Base-by-base conservation (phyloP, 805 yeast species). In the Groenewaldozyma salmanticensis region DNA sequence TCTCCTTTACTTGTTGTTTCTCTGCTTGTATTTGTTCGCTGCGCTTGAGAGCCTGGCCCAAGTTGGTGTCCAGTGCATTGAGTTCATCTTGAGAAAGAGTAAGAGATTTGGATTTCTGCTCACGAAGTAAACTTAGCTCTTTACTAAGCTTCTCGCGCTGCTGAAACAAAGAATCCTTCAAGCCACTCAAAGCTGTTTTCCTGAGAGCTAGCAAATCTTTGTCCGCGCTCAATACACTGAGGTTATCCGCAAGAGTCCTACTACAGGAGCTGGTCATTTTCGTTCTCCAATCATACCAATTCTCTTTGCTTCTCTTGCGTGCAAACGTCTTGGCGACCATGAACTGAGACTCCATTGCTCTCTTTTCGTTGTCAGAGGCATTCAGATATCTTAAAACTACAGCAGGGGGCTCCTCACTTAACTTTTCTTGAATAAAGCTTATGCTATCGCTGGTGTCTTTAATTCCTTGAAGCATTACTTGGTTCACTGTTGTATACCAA, bases 251-350 rank as follows among this genome's bases (percentile, higher is more conserved):
- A n/a, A n/a, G n/a, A n/a, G n/a, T n/a, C n/a, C n/a, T n/a, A n/a
- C n/a, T n/a, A n/a, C n/a, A n/a, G n/a, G n/a, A n/a, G n/a, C n/a
- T n/a, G n/a, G n/a, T n/a, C n/a, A n/a, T 66, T 45, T 74, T 73
- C 9, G 63, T 54, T 45, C 83, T 60, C 86, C 85, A 79, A 38
- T 68, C 71, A 48, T 72, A 74, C 83, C 84, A 79, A 0, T 71
- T 70, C 31, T 66, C 68, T 43, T 64, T 66, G 0, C 83, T 74
- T 50, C 72, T 74, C 22, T 68, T 62, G 22, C 75, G 63, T 1
- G 82, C 66, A 44, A 59, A 71, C 22, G 66, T 70, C 51, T 75
- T 74, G 33, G 77, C 59, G 9, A 69, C 44, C 43, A 67, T 70
- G 37, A 77, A 65, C 44, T 72, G 72, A n/a, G 68, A 58, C 29